These are phyloP conservation scores for Colletotrichum chlorophyti DNA, from an alignment of 2,329 filamentous ascomycete species.

Conservation along the genomic window DNA sequence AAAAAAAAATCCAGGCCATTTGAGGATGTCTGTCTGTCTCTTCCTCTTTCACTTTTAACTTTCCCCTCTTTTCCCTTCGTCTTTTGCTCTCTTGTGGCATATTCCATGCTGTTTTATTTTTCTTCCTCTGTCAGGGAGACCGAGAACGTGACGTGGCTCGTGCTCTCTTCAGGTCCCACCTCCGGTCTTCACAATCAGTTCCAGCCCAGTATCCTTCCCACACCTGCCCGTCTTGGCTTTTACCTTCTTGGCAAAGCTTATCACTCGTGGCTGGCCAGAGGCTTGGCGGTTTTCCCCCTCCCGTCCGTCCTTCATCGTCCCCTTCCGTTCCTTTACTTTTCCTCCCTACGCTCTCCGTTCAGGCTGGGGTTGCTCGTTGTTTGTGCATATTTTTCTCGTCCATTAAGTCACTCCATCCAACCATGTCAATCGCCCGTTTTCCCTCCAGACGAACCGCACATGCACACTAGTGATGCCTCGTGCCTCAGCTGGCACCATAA, in stretches of 20 bases:
- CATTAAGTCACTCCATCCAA: no score
- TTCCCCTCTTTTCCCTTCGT: no score
- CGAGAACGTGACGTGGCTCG: background rate
- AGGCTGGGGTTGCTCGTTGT: background rate
- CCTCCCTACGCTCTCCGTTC: background rate
- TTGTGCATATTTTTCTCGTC: background rate
- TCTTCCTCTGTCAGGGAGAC: no score
- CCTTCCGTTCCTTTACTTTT: background rate
- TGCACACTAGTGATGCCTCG: background rate
- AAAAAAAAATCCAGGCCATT: no score
- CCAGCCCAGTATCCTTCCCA: conserved; percentile 29
- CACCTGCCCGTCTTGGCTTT: conserved; percentile 31
- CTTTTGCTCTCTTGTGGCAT: no score
- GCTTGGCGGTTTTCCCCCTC: conserved; percentile 18
- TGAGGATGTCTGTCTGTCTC: no score
- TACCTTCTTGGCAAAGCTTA: conserved; percentile 45
- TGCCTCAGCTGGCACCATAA: no score
- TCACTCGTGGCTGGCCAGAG: conserved; percentile 36
- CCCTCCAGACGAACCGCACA: conserved; percentile 14
- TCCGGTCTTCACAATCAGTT: conserved; percentile 15
- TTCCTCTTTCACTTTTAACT: no score
- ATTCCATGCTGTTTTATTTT: no score
- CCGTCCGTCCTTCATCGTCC: background rate
- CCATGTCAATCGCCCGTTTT: background rate
- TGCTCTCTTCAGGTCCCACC: background rate